These are phyloP conservation scores for Botrytis fragariae DNA, from an alignment of 2,329 filamentous ascomycete species.

Conservation along the genomic window DNA sequence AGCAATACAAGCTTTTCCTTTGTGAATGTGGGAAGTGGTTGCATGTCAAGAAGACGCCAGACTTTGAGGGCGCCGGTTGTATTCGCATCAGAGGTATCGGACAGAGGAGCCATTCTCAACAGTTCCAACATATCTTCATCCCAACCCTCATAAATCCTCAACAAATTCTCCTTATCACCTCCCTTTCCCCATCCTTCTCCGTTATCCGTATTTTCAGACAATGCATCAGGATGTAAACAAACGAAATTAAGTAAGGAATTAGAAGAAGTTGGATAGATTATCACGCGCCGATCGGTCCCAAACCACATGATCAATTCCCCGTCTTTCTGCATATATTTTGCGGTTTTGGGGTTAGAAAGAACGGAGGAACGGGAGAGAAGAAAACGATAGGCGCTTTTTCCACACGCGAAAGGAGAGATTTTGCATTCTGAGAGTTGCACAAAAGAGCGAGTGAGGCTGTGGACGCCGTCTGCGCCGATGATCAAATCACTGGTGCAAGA, in stretches of 20 bases:
- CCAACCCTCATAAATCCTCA: slow-evolving; percentile 9
- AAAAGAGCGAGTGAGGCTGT: slow-evolving; percentile 1
- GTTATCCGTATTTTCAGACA: slow-evolving; percentile 40
- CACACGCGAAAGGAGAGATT: slow-evolving; percentile 20
- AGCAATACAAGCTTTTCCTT: slow-evolving; percentile 54
- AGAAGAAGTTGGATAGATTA: slow-evolving; percentile 49
- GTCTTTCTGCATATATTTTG: slow-evolving; percentile 35
- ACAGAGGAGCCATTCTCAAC: not conserved
- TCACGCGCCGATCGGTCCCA: slow-evolving; percentile 44
- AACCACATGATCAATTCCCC: slow-evolving; percentile 43
- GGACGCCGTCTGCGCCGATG: slow-evolving; percentile 14
- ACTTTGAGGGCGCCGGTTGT: slow-evolving; percentile 46
- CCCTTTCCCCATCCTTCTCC: not conserved
- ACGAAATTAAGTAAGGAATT: slow-evolving; percentile 50
- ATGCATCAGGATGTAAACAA: slow-evolving; percentile 49
- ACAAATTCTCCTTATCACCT: not conserved
- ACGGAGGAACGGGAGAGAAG: slow-evolving; percentile 29
- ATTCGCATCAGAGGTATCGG: slow-evolving; percentile 20
- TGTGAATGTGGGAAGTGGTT: slow-evolving; percentile 53
- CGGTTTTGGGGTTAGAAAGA: slow-evolving; percentile 40
- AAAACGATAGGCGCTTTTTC: slow-evolving; percentile 31
- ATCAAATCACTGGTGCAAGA: not conserved
- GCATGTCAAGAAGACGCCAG: slow-evolving; percentile 63
- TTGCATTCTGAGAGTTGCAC: not conserved
- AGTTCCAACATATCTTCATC: slow-evolving; percentile 8